Base-by-base conservation (phyloP, 2,329 filamentous ascomycete species). In the Fusarium gaditjirri region DNA sequence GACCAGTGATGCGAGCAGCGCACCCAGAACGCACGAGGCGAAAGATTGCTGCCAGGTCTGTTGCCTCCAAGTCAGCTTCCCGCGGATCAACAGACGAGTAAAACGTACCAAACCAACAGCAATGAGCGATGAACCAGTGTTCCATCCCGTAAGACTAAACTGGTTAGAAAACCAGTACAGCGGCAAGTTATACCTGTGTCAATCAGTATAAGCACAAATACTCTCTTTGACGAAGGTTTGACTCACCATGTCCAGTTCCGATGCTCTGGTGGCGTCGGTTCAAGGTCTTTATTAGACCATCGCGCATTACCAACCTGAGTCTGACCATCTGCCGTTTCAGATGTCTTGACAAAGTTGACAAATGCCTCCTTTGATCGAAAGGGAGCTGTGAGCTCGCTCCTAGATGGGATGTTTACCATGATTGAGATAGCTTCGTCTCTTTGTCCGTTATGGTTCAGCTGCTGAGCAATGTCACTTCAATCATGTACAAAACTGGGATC, bases 161-260 rank as follows among this genome's bases (percentile, higher is more conserved):
- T 53, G 49, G 13, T 53, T 53, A 0, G 49, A 53, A 13, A 53
- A 39, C 49, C 49, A 53, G 19, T 53, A 53, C 33, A 53, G 33
- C 3, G 49, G 49, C 9, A 53, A 0, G 3, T 53, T 53, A 0
- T 39, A 53, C 49, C 49, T 52, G 0, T 0, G 3, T 4, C 13
- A n/a, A 17, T 52, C 10, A 52, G n/a, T 2, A 11, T n/a, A 8
- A 8, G 3, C 6, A 6, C 5, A 8, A 3, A 49, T 33, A n/a
- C 14, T 23, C 21, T 9, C 8, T 19, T 19, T 11, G 8, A 1
- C 4, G 16, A 2, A 9, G 0, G 3, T 5, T 11, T 6, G 0
- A 16, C 49, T 27, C 7, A 53, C 49, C 49, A 53, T 16, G 49
- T 53, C 49, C 49, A 53, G 19, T 53, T 53, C 1, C 49, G 49